Base-by-base conservation (phyloP, 2,329 filamentous ascomycete species). In the Volutella citrinella region DNA sequence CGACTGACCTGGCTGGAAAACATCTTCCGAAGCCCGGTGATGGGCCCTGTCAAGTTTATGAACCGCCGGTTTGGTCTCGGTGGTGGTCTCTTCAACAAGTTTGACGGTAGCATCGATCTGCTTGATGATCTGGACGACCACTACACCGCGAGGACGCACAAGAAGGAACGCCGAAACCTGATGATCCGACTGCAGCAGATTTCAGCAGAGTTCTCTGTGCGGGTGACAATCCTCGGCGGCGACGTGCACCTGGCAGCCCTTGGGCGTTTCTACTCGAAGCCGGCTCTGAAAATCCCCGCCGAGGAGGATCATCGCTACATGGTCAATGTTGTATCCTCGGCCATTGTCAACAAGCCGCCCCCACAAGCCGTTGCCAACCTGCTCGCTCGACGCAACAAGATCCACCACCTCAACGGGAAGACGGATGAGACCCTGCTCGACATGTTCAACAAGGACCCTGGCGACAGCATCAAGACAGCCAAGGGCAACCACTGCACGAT, bases 1-100 rank as follows among this genome's bases (percentile, higher is more conserved):
- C 87, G 91, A 49, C 72, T 96, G 34, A 93, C 90, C n/a, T 96
- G 91, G 91, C 73, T 96, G 5, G 91, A 97, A 59, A 96, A 95
- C 54, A 85, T 96, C 38, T 78, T 97, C 49, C 76, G 77, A 12
- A 94, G 87, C 41, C 90, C 91, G 1, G 49, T 96, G 16, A 90
- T 96, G 55, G 89, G 84, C 0, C 89, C 90, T 0, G 80, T 96
- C 56, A 90, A 89, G 54, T 82, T 97, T 43, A 60, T 96, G 51
- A 93, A 95, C 68, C 86, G 90, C 59, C 80, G 90, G 17, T 95
- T 97, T 48, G 91, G 91, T 36, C 65, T 95, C 27, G 78, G 84
- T 5, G 90, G 89, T 30, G 80, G 81, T 32, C 70, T 96, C 27
- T 95, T 97, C 72, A 97, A 97, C 62, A 77, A 88, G 36, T 96